These are phyloP conservation scores for Beauveria pseudobassiana DNA, from an alignment of 2,329 filamentous ascomycete species.

Conservation along the genomic window DNA sequence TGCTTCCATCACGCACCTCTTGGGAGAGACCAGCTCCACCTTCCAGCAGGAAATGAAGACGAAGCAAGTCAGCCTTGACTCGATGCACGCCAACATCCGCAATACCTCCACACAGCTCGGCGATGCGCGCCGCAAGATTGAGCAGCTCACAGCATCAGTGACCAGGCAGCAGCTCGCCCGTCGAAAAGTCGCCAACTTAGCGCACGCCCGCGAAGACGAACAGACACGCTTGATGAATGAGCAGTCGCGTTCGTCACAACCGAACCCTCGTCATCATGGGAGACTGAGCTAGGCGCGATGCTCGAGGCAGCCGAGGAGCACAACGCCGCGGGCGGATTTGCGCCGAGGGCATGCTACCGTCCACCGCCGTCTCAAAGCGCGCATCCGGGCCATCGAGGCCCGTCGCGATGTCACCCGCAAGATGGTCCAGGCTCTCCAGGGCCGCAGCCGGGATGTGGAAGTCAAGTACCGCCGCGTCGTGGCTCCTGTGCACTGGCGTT, in stretches of 20 bases:
- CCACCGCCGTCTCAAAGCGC: slow-evolving; percentile 55
- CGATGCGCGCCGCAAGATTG: slow-evolving; percentile 66
- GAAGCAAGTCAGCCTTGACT: slow-evolving; percentile 78
- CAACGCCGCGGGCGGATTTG: slow-evolving; percentile 25
- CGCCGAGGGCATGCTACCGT: slow-evolving; percentile 43
- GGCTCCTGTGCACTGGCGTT: slow-evolving; percentile 74
- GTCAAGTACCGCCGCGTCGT: slow-evolving; percentile 85
- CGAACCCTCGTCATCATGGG: slow-evolving; percentile 44
- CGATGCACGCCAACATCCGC: slow-evolving; percentile 72
- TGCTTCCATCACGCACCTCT: slow-evolving; percentile 71
- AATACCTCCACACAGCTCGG: slow-evolving; percentile 72
- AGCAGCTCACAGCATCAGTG: slow-evolving; percentile 59
- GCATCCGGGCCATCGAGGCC: slow-evolving; percentile 60
- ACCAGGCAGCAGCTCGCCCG: slow-evolving; percentile 57
- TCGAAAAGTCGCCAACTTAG: slow-evolving; percentile 72
- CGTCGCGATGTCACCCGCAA: slow-evolving; percentile 62
- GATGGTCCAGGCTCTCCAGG: slow-evolving; percentile 64
- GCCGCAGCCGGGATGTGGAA: slow-evolving; percentile 76
- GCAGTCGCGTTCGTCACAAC: slow-evolving; percentile 31
- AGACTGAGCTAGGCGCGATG: slow-evolving; percentile 44
- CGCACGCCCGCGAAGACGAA: slow-evolving; percentile 65
- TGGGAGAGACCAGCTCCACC: slow-evolving; percentile 69
- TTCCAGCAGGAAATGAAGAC: slow-evolving; percentile 74
- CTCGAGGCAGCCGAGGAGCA: slow-evolving; percentile 35
- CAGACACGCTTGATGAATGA: slow-evolving; percentile 41